Conservation (phyloP, 2,329 filamentous ascomycete genomes). For the Alternaria tenuissima region DNA sequence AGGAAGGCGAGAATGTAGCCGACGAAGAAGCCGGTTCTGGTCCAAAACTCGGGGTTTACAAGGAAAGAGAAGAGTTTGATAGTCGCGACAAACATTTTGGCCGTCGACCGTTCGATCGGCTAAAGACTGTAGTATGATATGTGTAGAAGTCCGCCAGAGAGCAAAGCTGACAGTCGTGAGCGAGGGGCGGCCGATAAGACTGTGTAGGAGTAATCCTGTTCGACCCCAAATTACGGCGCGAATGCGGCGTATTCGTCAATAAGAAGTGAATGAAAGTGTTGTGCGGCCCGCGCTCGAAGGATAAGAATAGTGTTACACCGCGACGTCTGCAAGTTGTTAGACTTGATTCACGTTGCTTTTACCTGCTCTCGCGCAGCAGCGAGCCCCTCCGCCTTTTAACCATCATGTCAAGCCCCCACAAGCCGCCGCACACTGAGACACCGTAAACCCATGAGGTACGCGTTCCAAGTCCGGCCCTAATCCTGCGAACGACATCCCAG, state of each 20-base stretch:
- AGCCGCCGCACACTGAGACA: conserved; percentile 6
- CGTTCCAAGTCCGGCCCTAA: background rate
- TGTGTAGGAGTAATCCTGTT: background rate
- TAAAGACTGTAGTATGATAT: background rate
- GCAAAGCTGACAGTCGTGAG: background rate
- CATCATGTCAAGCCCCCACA: conserved; percentile 1
- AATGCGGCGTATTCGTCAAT: background rate
- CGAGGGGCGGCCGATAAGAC: background rate
- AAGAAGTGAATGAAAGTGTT: background rate
- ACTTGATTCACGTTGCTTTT: conserved; percentile 3
- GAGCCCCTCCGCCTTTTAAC: conserved; percentile 1
- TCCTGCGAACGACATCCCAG: background rate
- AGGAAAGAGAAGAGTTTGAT: conserved; percentile 22
- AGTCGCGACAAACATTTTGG: conserved; percentile 1
- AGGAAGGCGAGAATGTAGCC: conserved; percentile 32
- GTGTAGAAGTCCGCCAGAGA: background rate
- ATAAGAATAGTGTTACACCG: conserved; percentile 4
- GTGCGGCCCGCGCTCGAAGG: conserved; percentile 3
- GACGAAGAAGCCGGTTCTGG: conserved; percentile 31
- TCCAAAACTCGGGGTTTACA: conserved; percentile 23
- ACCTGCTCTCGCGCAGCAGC: background rate
- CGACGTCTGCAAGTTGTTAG: background rate
- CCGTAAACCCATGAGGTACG: background rate
- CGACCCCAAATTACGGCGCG: background rate
- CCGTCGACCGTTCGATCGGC: background rate